Evolutionary conservation across 208 protist genomes (phyloP).

Genomic region (Crithidia expoeki): DNA sequence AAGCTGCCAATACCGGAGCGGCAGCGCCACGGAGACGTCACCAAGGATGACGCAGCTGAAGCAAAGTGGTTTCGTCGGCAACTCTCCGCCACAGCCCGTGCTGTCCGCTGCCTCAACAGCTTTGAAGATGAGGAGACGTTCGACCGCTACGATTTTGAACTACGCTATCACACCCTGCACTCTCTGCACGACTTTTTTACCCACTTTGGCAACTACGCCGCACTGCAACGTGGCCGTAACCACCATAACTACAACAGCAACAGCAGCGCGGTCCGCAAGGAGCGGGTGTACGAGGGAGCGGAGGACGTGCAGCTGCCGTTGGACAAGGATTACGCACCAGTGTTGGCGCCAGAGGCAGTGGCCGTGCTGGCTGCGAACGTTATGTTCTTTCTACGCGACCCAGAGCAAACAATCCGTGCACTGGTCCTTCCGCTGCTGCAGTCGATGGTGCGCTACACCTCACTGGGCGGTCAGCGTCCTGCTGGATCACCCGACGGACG

Average conservation of each 20-base stretch:
- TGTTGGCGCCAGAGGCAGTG: slow-evolving; percentile 69
- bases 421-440: slow-evolving; percentile 67
- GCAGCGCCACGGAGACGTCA: not conserved
- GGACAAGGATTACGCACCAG: slow-evolving; percentile 43
- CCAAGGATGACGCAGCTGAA: not conserved
- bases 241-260: not conserved
- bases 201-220: slow-evolving; percentile 73
- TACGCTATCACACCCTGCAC: slow-evolving; percentile 86
- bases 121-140: slow-evolving; percentile 61
- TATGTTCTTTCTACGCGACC: slow-evolving; percentile 87
- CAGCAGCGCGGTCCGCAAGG: slow-evolving; percentile 38
- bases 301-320: slow-evolving; percentile 69
- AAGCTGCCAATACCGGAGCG: slow-evolving; percentile 28
- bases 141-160: slow-evolving; percentile 87
- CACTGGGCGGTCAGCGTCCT: slow-evolving; percentile 22
- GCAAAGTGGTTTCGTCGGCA: slow-evolving; percentile 36
- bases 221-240: slow-evolving; percentile 14
- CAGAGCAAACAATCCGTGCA: slow-evolving; percentile 76
- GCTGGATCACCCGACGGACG: slow-evolving; percentile 1
- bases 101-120: slow-evolving; percentile 76
- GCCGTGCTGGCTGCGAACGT: slow-evolving; percentile 65
- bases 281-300: slow-evolving; percentile 71
- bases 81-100: slow-evolving; percentile 61
- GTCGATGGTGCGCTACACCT: slow-evolving; percentile 82
- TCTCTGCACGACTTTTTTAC: slow-evolving; percentile 78